Percentiles rank a stretch among this genome's conserved stretches.
phyloP scores from a whole-genome alignment of 2,329 filamentous ascomycete species.

The Xylaria multiplex region DNA sequence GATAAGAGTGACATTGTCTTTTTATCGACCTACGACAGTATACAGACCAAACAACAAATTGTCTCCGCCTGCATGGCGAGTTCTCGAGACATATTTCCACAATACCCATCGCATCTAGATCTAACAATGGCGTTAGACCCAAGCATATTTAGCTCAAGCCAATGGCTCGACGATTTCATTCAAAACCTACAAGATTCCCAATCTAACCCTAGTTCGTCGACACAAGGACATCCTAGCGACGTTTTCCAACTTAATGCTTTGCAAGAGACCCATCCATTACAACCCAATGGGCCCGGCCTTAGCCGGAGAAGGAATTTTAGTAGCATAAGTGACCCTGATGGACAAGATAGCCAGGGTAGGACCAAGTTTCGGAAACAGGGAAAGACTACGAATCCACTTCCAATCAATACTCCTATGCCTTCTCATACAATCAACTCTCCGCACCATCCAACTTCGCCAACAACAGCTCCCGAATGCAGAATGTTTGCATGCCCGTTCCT shows the following conservation, averaged over 20 bases:
- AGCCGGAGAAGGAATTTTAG: background rate
- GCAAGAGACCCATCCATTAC: background rate
- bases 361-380: slow-evolving; percentile 3
- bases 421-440: background rate
- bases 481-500: slow-evolving; percentile 21
- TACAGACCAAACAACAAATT: background rate
- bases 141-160: background rate
- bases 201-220: background rate
- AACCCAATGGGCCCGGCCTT: background rate
- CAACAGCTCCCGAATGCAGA: background rate
- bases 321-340: background rate
- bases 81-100: background rate
- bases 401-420: background rate
- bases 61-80: background rate
- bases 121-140: background rate
- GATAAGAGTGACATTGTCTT: background rate
- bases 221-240: background rate
- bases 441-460: background rate
- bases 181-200: background rate
- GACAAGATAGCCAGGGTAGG: background rate
- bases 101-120: background rate
- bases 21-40: background rate
- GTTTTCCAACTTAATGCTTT: background rate
- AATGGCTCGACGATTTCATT: slow-evolving; percentile 6
- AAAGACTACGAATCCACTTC: background rate